phyloP scores from a whole-genome alignment of 2,329 filamentous ascomycete species.

The Pseudogymnoascus verrucosus region DNA sequence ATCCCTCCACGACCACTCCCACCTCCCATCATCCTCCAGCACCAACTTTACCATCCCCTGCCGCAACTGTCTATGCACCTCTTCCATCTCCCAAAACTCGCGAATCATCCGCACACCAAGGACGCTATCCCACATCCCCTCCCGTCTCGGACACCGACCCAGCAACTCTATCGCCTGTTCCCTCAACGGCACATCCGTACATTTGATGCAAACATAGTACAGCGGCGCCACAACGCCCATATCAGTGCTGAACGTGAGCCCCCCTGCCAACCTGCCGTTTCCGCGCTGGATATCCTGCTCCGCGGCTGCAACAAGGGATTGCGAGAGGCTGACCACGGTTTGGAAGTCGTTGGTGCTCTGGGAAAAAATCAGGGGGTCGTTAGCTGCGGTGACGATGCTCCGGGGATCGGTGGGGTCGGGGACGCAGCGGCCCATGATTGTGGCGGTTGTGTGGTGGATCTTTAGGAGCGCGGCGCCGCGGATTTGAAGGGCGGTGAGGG shows the following conservation, averaged over 20 bases:
- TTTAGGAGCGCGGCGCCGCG: conserved; percentile 25
- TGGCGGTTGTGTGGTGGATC: conserved; percentile 21
- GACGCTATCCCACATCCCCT: conserved; percentile 27
- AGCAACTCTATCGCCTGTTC: conserved; percentile 21
- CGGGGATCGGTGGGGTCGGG: not conserved
- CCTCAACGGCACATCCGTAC: conserved; percentile 12
- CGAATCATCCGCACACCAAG: conserved; percentile 16
- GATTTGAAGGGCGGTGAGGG: conserved; percentile 20
- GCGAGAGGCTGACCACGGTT: conserved; percentile 19
- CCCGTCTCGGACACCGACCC: conserved; percentile 19
- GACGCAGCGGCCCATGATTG: conserved; percentile 17
- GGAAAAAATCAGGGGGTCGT: not conserved
- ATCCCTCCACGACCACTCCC: conserved; percentile 20
- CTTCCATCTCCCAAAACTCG: conserved; percentile 22
- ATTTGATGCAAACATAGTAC: conserved; percentile 22
- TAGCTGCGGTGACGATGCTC: not conserved
- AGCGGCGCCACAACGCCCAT: conserved; percentile 24
- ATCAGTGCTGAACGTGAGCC: conserved; percentile 23
- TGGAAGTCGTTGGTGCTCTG: conserved; percentile 15
- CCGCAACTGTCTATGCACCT: conserved; percentile 12
- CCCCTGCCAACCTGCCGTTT: conserved; percentile 9
- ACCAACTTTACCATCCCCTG: conserved; percentile 16
- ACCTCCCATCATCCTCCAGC: conserved; percentile 18
- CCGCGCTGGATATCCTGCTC: conserved; percentile 21
- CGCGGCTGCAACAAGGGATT: conserved; percentile 21